Percentiles rank a stretch among this genome's conserved stretches.
Evolutionary conservation across 768 basidiomycete species (phyloP).

Genomic region (Clavaria fumosa): DNA sequence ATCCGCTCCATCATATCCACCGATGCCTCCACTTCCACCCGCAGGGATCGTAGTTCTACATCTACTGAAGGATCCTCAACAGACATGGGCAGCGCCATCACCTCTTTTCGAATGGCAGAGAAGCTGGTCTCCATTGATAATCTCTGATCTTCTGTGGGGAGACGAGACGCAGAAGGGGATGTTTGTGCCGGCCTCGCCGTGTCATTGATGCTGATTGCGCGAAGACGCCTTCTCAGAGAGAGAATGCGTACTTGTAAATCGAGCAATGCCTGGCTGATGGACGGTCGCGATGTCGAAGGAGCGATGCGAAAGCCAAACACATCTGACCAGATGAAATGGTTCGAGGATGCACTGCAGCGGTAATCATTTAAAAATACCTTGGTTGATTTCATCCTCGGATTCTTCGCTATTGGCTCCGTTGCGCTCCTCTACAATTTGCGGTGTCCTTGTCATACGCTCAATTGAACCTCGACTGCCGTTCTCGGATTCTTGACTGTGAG

Average conservation of each 20-base stretch:
- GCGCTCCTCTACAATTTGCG: too few relatives aligned
- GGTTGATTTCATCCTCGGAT: not conserved
- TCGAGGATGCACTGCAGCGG: too few relatives aligned
- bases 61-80: conserved; percentile 28
- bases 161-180: conserved; percentile 23
- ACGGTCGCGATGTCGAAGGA: conserved; percentile 20
- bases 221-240: conserved; percentile 41
- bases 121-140: conserved; percentile 34
- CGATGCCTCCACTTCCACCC: conserved; percentile 39
- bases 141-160: conserved; percentile 38
- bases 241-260: conserved; percentile 37
- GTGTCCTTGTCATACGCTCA: too few relatives aligned
- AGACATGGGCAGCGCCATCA: conserved; percentile 29
- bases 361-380: not conserved
- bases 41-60: conserved; percentile 47
- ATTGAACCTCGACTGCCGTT: too few relatives aligned
- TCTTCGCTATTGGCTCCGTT: not conserved
- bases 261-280: conserved; percentile 24
- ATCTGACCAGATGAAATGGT: conserved; percentile 23
- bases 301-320: conserved; percentile 35
- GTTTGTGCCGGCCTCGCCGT: conserved; percentile 28
- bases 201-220: conserved; percentile 44
- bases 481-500: too few relatives aligned
- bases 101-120: conserved; percentile 27
- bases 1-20: conserved; percentile 34